Conservation (phyloP, 202 grass and related monocot species). For the Carex sylvatica region DNA sequence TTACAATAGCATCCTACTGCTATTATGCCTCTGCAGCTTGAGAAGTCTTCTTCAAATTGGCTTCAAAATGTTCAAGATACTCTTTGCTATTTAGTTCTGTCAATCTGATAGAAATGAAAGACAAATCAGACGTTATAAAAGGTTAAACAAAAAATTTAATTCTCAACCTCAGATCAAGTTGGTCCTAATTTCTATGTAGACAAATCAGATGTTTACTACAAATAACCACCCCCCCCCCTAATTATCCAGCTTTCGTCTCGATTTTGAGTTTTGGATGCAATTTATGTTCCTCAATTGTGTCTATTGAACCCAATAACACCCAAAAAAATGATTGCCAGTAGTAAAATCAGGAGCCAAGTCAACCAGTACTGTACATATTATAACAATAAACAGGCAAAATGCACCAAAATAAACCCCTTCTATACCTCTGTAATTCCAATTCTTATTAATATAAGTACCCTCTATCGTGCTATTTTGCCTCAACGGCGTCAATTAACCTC, state of each 20-base stretch:
- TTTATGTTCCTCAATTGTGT: background rate
- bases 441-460: background rate
- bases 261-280: background rate
- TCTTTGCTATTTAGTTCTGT: slow-evolving; percentile 93
- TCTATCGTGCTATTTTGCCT: background rate
- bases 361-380: background rate
- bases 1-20: background rate
- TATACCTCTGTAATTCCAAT: background rate
- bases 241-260: background rate
- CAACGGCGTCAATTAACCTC: background rate
- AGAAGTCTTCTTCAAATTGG: slow-evolving; percentile 37
- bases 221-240: background rate
- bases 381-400: background rate
- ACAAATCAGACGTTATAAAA: background rate
- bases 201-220: background rate
- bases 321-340: background rate
- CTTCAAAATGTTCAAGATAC: slow-evolving; percentile 76
- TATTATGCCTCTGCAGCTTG: slow-evolving; percentile 32
- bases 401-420: background rate
- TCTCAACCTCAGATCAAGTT: background rate
- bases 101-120: slow-evolving; percentile 43
- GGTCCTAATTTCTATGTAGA: background rate
- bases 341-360: background rate
- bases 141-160: background rate
- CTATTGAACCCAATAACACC: background rate